Conservation (phyloP, 345 rosid genomes). For the Anastatica hierochuntica region DNA sequence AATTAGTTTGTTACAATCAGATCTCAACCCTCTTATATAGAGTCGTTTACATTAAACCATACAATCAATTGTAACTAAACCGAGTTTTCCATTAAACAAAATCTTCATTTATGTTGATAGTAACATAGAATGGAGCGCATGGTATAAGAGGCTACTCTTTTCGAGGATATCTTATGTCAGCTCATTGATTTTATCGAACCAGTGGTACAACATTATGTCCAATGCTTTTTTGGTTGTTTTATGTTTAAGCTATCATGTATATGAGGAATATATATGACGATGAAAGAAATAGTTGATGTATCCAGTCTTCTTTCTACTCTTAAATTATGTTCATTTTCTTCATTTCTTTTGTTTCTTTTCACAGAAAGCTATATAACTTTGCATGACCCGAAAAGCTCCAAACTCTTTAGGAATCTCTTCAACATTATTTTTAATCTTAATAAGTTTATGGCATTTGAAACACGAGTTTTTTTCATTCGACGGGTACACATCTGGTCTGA, state of each 20-base stretch:
- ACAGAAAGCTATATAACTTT: conserved; percentile 60
- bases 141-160: conserved; percentile 92
- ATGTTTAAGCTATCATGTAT: too few relatives aligned
- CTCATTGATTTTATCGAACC: conserved; percentile 93
- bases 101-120: too few relatives aligned
- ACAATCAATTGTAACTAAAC: too few relatives aligned
- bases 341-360: conserved; percentile 8
- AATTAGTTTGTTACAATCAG: too few relatives aligned
- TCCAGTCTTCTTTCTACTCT: background rate
- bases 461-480: conserved; percentile 90
- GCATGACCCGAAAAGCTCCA: conserved; percentile 64
- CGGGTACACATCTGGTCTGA: conserved; percentile 44
- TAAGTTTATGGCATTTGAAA: conserved; percentile 95
- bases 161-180: conserved; percentile 93
- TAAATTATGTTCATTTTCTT: background rate
- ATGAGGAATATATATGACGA: too few relatives aligned
- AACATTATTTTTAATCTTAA: conserved; percentile 93
- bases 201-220: conserved; percentile 49
- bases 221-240: too few relatives aligned
- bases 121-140: conserved; percentile 97
- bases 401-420: conserved; percentile 80
- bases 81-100: too few relatives aligned
- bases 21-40: too few relatives aligned
- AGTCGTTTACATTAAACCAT: too few relatives aligned
- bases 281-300: too few relatives aligned